Evolutionary conservation across 805 yeast species (phyloP).

Genomic region (Lipomyces anomalus): DNA sequence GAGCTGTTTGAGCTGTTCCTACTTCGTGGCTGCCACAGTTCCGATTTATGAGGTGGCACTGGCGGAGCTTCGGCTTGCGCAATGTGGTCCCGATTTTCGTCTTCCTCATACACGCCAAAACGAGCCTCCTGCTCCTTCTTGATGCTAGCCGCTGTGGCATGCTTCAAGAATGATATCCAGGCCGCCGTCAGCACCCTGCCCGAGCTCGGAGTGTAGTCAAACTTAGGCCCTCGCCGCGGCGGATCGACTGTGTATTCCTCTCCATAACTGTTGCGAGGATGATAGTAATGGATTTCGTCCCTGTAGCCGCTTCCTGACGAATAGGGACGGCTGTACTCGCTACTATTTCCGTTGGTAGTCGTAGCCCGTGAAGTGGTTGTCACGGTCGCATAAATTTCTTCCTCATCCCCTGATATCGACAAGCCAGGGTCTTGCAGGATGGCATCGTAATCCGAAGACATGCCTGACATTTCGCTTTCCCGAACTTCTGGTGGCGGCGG

Average conservation of each 20-base stretch:
- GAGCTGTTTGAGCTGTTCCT: no score
- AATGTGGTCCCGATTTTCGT: no score
- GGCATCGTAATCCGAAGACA: neutral
- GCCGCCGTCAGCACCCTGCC: constrained; percentile 15
- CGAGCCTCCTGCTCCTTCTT: constrained; percentile 13
- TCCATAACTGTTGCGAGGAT: neutral
- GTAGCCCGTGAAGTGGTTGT: no score
- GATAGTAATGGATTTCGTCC: neutral
- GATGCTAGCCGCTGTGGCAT: constrained; percentile 15
- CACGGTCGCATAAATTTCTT: neutral
- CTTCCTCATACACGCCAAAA: no score
- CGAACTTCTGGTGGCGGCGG: neutral
- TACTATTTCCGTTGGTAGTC: no score
- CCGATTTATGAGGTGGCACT: no score
- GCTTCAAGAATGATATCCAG: constrained; percentile 18
- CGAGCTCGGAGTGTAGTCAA: neutral
- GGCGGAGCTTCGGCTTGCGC: no score
- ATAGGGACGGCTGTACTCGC: neutral
- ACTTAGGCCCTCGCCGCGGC: neutral
- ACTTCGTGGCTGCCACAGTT: no score
- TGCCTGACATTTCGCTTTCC: neutral
- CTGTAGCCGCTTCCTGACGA: neutral
- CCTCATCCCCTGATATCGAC: neutral
- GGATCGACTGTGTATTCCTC: neutral
- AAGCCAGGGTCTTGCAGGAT: constrained; percentile 8